Evolutionary conservation across 2,329 filamentous ascomycete species (phyloP).

Genomic region (Aspergillus pseudoterreus): DNA sequence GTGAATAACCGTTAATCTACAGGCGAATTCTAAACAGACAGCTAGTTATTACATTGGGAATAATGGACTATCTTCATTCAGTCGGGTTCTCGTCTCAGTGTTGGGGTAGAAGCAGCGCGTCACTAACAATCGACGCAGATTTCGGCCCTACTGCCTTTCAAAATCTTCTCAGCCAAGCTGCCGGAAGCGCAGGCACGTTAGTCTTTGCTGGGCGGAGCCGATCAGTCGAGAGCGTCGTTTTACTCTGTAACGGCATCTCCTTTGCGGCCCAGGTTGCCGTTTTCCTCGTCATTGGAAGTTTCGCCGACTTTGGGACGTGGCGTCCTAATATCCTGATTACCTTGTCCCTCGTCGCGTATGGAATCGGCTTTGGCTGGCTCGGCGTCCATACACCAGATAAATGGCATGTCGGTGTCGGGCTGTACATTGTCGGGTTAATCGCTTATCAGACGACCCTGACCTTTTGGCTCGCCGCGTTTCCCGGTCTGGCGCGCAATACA

Average conservation of each 20-base stretch:
- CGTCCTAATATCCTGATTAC: slow-evolving; percentile 60
- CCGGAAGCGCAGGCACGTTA: slow-evolving; percentile 51
- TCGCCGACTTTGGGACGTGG: slow-evolving; percentile 63
- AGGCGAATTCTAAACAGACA: slow-evolving; percentile 21
- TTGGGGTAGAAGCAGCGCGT: neutral
- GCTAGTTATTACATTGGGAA: slow-evolving; percentile 62
- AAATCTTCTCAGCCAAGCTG: slow-evolving; percentile 60
- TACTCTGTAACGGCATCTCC: slow-evolving; percentile 63
- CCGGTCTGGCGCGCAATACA: slow-evolving; percentile 55
- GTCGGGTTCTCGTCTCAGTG: slow-evolving; percentile 18
- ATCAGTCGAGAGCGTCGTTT: slow-evolving; percentile 63
- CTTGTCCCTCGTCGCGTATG: slow-evolving; percentile 59
- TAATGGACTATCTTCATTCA: slow-evolving; percentile 61
- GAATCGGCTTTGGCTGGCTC: slow-evolving; percentile 64
- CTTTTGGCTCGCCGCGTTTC: slow-evolving; percentile 66
- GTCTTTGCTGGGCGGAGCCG: slow-evolving; percentile 54
- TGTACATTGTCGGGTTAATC: slow-evolving; percentile 66
- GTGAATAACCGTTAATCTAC: slow-evolving; percentile 16
- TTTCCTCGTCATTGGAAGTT: slow-evolving; percentile 45
- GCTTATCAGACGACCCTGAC: slow-evolving; percentile 65
- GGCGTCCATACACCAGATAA: slow-evolving; percentile 58
- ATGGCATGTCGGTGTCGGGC: slow-evolving; percentile 58
- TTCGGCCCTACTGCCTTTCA: slow-evolving; percentile 64
- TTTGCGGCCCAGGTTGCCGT: slow-evolving; percentile 63
- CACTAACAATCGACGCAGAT: slow-evolving; percentile 28